A percentile compares a stretch with the other conserved stretches of the same genome.
Conservation (phyloP, 768 basidiomycete species). For the Amanita fuliginea region DNA sequence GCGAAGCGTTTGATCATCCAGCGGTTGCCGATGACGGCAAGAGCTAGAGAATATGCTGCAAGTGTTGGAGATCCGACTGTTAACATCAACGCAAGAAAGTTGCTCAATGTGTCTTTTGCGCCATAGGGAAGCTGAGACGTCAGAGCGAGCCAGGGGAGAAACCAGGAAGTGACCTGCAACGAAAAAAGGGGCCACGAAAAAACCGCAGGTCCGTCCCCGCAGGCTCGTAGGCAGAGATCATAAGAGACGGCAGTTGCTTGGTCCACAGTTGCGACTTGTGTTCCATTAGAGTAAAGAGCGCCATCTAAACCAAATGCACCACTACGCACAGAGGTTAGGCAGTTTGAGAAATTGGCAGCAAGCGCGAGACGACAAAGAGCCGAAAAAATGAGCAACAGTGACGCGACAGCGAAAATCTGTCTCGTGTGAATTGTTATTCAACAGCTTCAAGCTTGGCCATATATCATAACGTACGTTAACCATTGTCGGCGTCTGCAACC, state of each 20-base stretch:
- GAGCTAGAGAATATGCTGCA: slow-evolving; percentile 31
- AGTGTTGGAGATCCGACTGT: slow-evolving; percentile 33
- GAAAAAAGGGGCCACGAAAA: slow-evolving; percentile 23
- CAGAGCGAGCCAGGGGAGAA: slow-evolving; percentile 37
- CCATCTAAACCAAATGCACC: background rate
- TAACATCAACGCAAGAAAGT: slow-evolving; percentile 29
- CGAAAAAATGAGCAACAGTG: too few relatives aligned
- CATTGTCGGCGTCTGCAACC: too few relatives aligned
- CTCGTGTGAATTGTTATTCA: too few relatives aligned
- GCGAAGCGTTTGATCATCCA: slow-evolving; percentile 27
- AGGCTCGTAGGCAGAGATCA: slow-evolving; percentile 6
- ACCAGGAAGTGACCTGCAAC: slow-evolving; percentile 31
- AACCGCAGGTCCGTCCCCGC: slow-evolving; percentile 15
- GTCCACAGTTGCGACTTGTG: background rate
- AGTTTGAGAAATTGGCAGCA: background rate
- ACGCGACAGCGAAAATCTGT: too few relatives aligned
- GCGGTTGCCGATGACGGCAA: slow-evolving; percentile 31
- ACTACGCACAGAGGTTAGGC: background rate
- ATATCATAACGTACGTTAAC: too few relatives aligned
- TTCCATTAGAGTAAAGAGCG: background rate
- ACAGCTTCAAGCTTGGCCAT: too few relatives aligned
- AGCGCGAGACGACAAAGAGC: too few relatives aligned
- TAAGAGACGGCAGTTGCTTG: background rate
- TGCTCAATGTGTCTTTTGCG: slow-evolving; percentile 24
- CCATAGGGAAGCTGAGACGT: slow-evolving; percentile 43